Conservation (phyloP, 768 basidiomycete genomes). For the Lactarius vividus region DNA sequence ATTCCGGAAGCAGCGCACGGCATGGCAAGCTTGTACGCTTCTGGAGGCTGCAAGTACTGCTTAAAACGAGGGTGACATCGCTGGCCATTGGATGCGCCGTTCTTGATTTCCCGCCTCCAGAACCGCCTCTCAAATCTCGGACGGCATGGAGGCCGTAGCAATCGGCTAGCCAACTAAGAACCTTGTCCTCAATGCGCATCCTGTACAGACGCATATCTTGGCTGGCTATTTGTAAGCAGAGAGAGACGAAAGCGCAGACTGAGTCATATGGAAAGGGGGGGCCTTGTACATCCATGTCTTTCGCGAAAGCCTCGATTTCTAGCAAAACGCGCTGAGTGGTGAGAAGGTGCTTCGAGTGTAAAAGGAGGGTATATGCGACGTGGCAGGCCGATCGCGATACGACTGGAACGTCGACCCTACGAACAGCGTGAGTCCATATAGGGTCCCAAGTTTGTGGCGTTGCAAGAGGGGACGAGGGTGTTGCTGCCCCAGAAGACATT, state of each 20-base stretch:
- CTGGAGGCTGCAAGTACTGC: constrained; percentile 57
- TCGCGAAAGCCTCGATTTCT: constrained; percentile 77
- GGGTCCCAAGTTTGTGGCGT: constrained; percentile 54
- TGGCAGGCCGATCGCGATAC: constrained; percentile 83
- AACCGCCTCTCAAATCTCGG: constrained; percentile 38
- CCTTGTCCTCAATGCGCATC: constrained; percentile 84
- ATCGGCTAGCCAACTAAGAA: constrained; percentile 75
- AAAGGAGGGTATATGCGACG: constrained; percentile 54
- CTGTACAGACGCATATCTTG: constrained; percentile 83
- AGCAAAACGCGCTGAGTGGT: constrained; percentile 55
- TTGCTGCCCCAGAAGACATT: constrained; percentile 18
- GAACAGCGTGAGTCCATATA: constrained; percentile 80
- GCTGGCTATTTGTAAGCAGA: constrained; percentile 66
- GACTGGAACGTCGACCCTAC: constrained; percentile 62
- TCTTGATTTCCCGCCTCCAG: constrained; percentile 37
- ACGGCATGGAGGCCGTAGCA: constrained; percentile 54
- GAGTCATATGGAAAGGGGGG: constrained; percentile 85
- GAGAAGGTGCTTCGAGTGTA: constrained; percentile 43
- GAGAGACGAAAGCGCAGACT: constrained; percentile 77
- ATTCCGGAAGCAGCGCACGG: constrained; percentile 64
- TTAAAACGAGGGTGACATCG: constrained; percentile 65
- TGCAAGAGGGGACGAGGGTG: constrained; percentile 7
- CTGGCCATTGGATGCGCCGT: constrained; percentile 52
- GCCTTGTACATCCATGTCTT: constrained; percentile 88
- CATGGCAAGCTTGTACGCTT: constrained; percentile 46